Conservation (phyloP, 768 basidiomycete genomes). For the Amanita fuliginea region DNA sequence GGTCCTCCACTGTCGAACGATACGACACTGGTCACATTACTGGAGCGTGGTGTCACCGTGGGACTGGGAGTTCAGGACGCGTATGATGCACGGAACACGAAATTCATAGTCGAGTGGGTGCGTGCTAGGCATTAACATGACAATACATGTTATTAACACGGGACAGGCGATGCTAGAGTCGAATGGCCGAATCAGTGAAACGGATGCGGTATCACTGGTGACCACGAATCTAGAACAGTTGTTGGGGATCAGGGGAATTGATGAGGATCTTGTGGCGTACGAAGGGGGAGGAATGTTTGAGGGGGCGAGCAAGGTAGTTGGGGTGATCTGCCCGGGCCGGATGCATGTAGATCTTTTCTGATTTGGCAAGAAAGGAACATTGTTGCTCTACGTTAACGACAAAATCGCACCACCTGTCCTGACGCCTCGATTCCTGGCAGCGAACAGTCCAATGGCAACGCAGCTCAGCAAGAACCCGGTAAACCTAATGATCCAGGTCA, state of each 20-base stretch:
- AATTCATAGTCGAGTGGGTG: constrained; percentile 77
- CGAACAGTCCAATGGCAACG: constrained; percentile 65
- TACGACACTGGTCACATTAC: constrained; percentile 49
- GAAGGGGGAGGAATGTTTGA: constrained; percentile 50
- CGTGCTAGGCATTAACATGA: constrained; percentile 13
- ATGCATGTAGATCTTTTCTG: constrained; percentile 40
- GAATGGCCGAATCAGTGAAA: constrained; percentile 28
- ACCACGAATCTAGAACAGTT: constrained; percentile 33
- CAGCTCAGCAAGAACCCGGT: constrained; percentile 78
- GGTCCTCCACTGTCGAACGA: constrained; percentile 66
- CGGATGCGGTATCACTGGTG: constrained; percentile 31
- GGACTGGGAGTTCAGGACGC: constrained; percentile 57
- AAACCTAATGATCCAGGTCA: constrained; percentile 36
- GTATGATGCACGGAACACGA: constrained; percentile 64
- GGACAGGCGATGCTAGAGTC: constrained; percentile 35
- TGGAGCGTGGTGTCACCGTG: constrained; percentile 70
- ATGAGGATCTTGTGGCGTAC: constrained; percentile 51
- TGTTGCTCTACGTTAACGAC: constrained; percentile 34
- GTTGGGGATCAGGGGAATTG: constrained; percentile 26
- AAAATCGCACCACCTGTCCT: constrained; percentile 56
- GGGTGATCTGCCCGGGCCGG: constrained; percentile 41
- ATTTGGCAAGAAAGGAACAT: constrained; percentile 7
- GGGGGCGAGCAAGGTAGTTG: constrained; percentile 41
- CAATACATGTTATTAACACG: constrained; percentile 3
- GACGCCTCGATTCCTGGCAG: constrained; percentile 60